phyloP scores from a whole-genome alignment of 2,329 filamentous ascomycete genomes.

The Ophiostoma australiae region DNA sequence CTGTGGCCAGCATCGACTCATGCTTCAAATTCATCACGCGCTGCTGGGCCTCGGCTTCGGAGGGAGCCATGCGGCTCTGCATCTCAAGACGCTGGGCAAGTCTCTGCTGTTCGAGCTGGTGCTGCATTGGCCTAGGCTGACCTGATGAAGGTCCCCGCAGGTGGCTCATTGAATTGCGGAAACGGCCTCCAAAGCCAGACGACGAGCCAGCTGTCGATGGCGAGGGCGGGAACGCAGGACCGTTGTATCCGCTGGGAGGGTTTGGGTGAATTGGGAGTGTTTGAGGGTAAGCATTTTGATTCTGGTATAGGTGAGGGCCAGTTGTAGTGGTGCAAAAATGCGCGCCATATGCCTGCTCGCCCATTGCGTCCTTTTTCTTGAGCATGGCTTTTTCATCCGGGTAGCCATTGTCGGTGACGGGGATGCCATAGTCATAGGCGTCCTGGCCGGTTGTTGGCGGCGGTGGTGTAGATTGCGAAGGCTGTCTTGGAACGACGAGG shows the following conservation, averaged over 20 bases:
- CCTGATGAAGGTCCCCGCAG: not conserved
- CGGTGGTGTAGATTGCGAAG: not conserved
- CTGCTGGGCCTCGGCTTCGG: constrained; percentile 22
- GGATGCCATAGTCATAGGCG: not conserved
- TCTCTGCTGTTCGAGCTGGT: constrained; percentile 4
- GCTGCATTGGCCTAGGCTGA: not conserved
- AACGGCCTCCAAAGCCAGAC: not conserved
- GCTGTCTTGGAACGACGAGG: not conserved
- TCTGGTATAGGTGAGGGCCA: not conserved
- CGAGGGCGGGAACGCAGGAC: not conserved
- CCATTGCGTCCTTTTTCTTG: not conserved
- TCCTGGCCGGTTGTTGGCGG: not conserved
- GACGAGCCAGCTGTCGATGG: not conserved
- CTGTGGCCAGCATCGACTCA: constrained; percentile 22
- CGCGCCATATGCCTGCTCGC: not conserved
- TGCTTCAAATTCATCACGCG: constrained; percentile 26
- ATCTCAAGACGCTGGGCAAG: constrained; percentile 21
- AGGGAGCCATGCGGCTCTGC: constrained; percentile 15
- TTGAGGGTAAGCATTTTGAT: not conserved
- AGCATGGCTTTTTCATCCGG: not conserved
- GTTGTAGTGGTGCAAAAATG: not conserved
- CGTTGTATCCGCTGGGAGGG: not conserved
- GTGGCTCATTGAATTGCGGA: not conserved
- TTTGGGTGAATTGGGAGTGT: not conserved
- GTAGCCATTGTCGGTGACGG: not conserved